A percentile compares a stretch with the other conserved stretches of the same genome.
Evolutionary conservation across 192 early-diverging fungal genomes (phyloP).

Genomic region (Rhizophlyctis rosea): DNA sequence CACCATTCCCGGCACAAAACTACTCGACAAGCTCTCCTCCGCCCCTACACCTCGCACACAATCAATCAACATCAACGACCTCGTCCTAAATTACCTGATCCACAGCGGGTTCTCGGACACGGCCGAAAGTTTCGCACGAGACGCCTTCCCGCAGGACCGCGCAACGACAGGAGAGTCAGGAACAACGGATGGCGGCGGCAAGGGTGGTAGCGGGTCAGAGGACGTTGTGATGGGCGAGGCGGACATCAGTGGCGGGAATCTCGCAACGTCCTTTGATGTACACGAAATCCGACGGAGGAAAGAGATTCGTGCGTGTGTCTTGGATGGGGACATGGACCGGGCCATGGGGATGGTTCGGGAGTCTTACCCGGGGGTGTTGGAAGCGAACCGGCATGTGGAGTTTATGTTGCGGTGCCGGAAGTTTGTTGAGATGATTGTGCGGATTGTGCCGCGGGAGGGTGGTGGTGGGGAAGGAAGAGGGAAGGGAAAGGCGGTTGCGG

Average conservation of each 20-base stretch:
- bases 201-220: constrained; percentile 17
- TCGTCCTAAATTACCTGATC: constrained; percentile 78
- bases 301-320: constrained; percentile 56
- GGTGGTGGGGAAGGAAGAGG: constrained; percentile 16
- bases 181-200: constrained; percentile 7
- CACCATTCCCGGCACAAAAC: not conserved
- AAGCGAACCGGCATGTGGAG: constrained; percentile 57
- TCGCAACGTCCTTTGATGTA: not conserved
- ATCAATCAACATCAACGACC: constrained; percentile 38
- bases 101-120: constrained; percentile 81
- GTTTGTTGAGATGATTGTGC: constrained; percentile 81
- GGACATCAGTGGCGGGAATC: not conserved
- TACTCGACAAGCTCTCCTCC: not conserved
- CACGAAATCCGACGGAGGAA: not conserved
- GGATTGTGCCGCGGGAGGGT: not conserved
- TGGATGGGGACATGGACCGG: constrained; percentile 70
- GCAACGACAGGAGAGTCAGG: not conserved
- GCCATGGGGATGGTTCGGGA: constrained; percentile 67
- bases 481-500: constrained; percentile 38
- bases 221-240: constrained; percentile 17
- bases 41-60: not conserved
- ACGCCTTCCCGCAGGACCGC: not conserved
- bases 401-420: constrained; percentile 80
- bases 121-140: constrained; percentile 59
- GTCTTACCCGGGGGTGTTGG: constrained; percentile 67